Evolutionary conservation across 2,329 filamentous ascomycete species (phyloP), one percentile per base, ranked within the genome.

Genomic region (Kalaharituber pfeilii): DNA sequence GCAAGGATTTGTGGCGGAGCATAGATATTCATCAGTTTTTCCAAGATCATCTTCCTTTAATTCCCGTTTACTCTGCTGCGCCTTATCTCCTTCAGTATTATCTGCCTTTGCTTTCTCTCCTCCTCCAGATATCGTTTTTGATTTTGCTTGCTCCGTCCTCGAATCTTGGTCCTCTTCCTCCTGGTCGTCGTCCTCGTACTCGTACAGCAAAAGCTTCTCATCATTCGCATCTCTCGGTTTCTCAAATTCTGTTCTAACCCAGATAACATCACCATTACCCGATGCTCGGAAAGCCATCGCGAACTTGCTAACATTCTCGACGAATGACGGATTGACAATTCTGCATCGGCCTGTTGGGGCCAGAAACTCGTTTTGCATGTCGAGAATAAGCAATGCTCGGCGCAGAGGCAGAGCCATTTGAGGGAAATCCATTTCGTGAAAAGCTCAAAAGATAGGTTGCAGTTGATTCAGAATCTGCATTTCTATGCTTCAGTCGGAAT

Each of bases 161-260:
- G 59, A 72, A 84, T 78, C 78, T 94, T 84, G 36, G 94, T 78
- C 63, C 91, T 77, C 67, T 84, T 89, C 28, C 81, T 76, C 0
- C 39, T 52, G 29, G 36, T 54, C 53, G 8, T 63, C 52, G 28
- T 57, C 52, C 18, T 69, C 62, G n/a, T 66, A 67, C 28, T 67
- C 67, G 50, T 70, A 66, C 50, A 73, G 65, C 61, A 70, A 62
- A 61, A 69, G 65, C 64, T 72, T 69, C 59, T 70, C 71, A 52
- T 75, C 75, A 49, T 78, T 73, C 25, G 74, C 69, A 3, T 77
- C 70, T 28, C 81, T 76, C 28, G 75, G 73, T n/a, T 72, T 70
- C 52, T 80, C 77, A 64, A 84, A 91, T 60, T 82, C 74, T 42
- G 83, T 87, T 55, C 81, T 81, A 27, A 94, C 77, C 88, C 88